phyloP scores from a whole-genome alignment of 2,329 filamentous ascomycete genomes.

The Fusarium nurragi region DNA sequence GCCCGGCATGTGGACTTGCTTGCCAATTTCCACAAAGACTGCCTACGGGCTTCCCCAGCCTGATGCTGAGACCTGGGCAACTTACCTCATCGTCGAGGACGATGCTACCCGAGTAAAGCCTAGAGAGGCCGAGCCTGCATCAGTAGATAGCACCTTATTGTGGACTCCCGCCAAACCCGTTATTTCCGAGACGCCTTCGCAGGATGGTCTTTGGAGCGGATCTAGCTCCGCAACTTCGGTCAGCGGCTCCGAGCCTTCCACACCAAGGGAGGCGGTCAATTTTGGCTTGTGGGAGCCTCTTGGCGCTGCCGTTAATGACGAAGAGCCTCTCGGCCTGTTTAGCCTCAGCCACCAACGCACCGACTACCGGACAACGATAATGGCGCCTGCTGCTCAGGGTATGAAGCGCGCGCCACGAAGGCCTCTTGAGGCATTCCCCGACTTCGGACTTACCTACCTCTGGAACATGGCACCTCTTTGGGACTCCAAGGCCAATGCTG shows the following conservation, averaged over 20 bases:
- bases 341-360: slow-evolving; percentile 41
- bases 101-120: slow-evolving; percentile 41
- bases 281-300: slow-evolving; percentile 40
- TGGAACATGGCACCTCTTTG: slow-evolving; percentile 44
- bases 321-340: slow-evolving; percentile 40
- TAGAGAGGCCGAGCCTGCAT: slow-evolving; percentile 33
- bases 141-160: slow-evolving; percentile 36
- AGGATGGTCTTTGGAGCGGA: slow-evolving; percentile 38
- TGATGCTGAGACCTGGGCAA: slow-evolving; percentile 42
- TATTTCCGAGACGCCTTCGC: slow-evolving; percentile 21
- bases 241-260: slow-evolving; percentile 21
- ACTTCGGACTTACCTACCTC: slow-evolving; percentile 36
- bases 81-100: slow-evolving; percentile 37
- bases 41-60: slow-evolving; percentile 46
- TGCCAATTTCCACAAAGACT: slow-evolving; percentile 21
- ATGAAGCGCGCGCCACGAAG: slow-evolving; percentile 36
- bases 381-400: slow-evolving; percentile 37
- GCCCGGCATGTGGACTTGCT: slow-evolving; percentile 40
- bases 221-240: slow-evolving; percentile 26
- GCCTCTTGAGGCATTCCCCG: slow-evolving; percentile 31
- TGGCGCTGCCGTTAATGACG: slow-evolving; percentile 16
- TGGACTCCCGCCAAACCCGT: slow-evolving; percentile 35
- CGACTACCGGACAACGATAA: slow-evolving; percentile 38
- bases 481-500: slow-evolving; percentile 36
- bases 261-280: slow-evolving; percentile 24